Base-by-base conservation (phyloP, 257 asterid genomes). In the Capsicum rhomboideum region DNA sequence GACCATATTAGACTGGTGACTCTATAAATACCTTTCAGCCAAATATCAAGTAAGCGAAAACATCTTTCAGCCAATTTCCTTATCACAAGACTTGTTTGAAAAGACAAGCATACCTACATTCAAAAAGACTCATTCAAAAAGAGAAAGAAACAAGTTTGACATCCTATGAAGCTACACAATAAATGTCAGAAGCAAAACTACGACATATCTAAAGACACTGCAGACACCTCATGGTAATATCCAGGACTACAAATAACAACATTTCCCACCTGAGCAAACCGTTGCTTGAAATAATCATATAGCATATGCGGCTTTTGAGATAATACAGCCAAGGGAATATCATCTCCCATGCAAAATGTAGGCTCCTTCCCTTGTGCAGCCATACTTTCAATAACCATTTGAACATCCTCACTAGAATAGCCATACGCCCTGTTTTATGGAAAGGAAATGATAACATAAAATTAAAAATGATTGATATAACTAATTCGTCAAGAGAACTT, bases 291-390 rank as follows among this genome's bases (percentile, higher is more conserved):
- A 87, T 96, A 96, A 89, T 96, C 99, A 84, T 88, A 96, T 29
- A 96, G 90, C 98, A 96, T 92, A 87, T 96, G 99, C 1, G 99
- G 92, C 90, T 91, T 92, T 80, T 86, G 89, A 68, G 99, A 96
- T 84, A 96, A 89, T 44, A 92, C 94, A 85, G 99, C 99, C 92
- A 96, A 89, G 8, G 99, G 99, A 87, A 92, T 94, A 90, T 96
- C 99, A 82, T 94, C 99, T 83, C 99, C 99, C 99, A 96, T 96
- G 91, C 99, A 96, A 85, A 96, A 96, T n/a, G 99, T 96, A 86
- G 99, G 98, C 90, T 97, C 99, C 93, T 95, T 97, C 85, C 98
- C 99, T 88, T 97, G 99, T 86, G 98, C 78, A 86, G 99, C 99
- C 99, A 97, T 97, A 82, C 97, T 85, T 91, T 97, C 99, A 85